Base-by-base conservation (phyloP, 192 early-diverging fungal species). In the Chytriomyces sp. region DNA sequence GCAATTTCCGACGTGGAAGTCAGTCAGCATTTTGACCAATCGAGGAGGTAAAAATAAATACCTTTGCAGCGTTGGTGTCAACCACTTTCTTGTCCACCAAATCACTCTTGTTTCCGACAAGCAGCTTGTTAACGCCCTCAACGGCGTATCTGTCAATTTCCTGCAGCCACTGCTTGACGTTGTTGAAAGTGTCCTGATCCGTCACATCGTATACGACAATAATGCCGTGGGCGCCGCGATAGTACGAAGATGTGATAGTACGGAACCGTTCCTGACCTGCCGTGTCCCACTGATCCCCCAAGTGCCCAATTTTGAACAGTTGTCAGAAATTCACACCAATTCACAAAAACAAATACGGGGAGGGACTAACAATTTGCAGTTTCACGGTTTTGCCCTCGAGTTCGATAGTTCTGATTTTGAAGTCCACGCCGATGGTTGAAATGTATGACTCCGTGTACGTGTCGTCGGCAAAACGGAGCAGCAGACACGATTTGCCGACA, bases 381-480 rank as follows among this genome's bases (percentile, higher is more conserved):
- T 98, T 98, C 47, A 98, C 96, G 50, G 95, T 97, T 84, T 98
- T 99, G 65, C 96, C 96, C 82, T 98, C 97, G 64, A 99, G 89
- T 80, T 99, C 97, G 72, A 98, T 98, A 64, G 96, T 98, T 78
- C 96, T 92, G 82, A 98, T 98, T 95, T 97, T 98, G 93, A 99
- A 99, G 88, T 99, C 97, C 45, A 99, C 96, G 67, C 97, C 97
- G 79, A 98, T 98, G 77, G 97, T 99, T 73, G 92, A 93, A 85
- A 98, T 97, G 88, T 97, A 98, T 81, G 92, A 94, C 84, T 99
- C 96, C 26, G 96, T 98, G 83, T 97, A 99, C 26, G 96, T 97
- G 87, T 98, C 96, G 85, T 99, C 96, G 2, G 96, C 96, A 83
- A 99, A 98, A 77, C 97, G 93, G 63, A 98, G 89, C 75, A 99